Base-by-base conservation (phyloP, 2,329 filamentous ascomycete species). In the Iodosphaeria phyllophila region DNA sequence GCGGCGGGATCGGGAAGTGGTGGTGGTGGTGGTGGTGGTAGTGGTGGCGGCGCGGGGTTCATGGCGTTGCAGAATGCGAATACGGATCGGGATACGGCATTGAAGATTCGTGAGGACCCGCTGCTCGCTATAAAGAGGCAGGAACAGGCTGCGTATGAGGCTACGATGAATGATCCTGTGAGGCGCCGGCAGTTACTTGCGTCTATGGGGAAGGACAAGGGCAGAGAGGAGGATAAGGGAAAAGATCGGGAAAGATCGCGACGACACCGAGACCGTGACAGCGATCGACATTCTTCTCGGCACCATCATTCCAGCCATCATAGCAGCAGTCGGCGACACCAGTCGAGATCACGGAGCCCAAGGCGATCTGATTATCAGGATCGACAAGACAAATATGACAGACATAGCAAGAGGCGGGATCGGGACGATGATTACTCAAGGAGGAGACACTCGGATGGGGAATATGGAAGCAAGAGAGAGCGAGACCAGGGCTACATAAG, bases 81-180 rank as follows among this genome's bases (percentile, higher is more conserved):
- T 43, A 77, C 67, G 4, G 59, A 71, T 10, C 63, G 79, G 33
- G 89, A 98, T 47, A 83, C 74, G 0, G 76, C 80, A 16, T 52
- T 70, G 23, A 98, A 98, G 54, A 73, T 95, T 23, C 64, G 83
- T 34, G 78, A 91, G 35, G 89, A 98, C 44, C 89, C 89, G 1
- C 60, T 98, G 40, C 56, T 95, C 17, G 80, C 84, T 13, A 93
- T 98, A 47, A 92, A 92, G 60, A 77, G 73, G 44, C 76, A 91
- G 44, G 84, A 95, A 45, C 78, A 86, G 47, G 73, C 74, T 15
- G 73, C 76, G 2, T 80, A 82, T 43, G 71, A 76, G 37, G 64
- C 71, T 6, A 74, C 82, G 67, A 83, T 79, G 68, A 79, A 73
- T 36, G 75, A 82, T 38, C 74, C 75, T 0, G 60, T 66, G 33